A percentile compares a stretch with the other conserved stretches of the same genome.
These are phyloP conservation scores for Cryomyces minteri DNA, from an alignment of 495 filamentous ascomycete species.

Conservation along the genomic window DNA sequence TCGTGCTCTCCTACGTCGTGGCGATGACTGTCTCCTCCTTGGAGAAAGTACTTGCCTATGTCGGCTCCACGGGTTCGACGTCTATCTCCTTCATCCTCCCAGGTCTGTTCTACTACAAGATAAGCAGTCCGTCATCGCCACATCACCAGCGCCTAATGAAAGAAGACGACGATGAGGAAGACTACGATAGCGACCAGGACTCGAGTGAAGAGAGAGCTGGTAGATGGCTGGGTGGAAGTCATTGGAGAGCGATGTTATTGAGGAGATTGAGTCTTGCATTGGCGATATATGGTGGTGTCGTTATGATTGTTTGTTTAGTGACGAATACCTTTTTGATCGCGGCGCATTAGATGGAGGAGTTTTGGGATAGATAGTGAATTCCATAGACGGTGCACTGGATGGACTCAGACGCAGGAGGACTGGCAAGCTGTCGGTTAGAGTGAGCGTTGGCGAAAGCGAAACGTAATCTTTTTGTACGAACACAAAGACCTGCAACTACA, in stretches of 20 bases:
- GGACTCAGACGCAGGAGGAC: too few relatives aligned
- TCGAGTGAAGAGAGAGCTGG: slow-evolving; percentile 1
- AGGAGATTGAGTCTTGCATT: slow-evolving; percentile 56
- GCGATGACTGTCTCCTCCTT: slow-evolving; percentile 83
- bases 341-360: slow-evolving; percentile 21
- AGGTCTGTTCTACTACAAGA: slow-evolving; percentile 96
- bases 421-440: too few relatives aligned
- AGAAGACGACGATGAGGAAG: slow-evolving; percentile 57
- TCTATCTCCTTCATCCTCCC: slow-evolving; percentile 93
- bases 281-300: slow-evolving; percentile 62
- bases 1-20: slow-evolving; percentile 66
- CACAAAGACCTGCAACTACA: too few relatives aligned
- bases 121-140: slow-evolving; percentile 66
- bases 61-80: slow-evolving; percentile 85
- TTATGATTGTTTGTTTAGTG: slow-evolving; percentile 76
- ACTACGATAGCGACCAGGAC: slow-evolving; percentile 16
- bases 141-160: slow-evolving; percentile 72
- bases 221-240: slow-evolving; percentile 17
- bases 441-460: too few relatives aligned
- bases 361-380: too few relatives aligned
- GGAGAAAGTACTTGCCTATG: slow-evolving; percentile 82
- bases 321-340: slow-evolving; percentile 65
- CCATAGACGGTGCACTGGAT: too few relatives aligned
- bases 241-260: slow-evolving; percentile 41
- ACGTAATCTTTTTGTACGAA: too few relatives aligned